Evolutionary conservation across 495 filamentous ascomycete genomes (phyloP).

Genomic region (Penicillium egyptiacum): DNA sequence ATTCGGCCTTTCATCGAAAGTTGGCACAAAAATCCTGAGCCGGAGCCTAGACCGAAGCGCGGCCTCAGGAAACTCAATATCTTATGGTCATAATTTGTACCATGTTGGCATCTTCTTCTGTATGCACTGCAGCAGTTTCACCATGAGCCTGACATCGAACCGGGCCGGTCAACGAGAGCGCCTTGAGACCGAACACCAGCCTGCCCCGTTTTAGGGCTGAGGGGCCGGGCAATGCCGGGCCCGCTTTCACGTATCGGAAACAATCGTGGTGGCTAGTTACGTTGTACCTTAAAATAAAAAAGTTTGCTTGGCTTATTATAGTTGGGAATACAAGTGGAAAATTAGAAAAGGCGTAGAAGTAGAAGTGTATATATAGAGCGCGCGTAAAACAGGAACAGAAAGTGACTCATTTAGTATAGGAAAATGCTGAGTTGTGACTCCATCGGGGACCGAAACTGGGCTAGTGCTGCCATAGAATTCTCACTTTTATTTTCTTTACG

Average conservation of each 20-base stretch:
- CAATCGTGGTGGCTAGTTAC: background rate
- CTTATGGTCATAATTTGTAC: slow-evolving; percentile 21
- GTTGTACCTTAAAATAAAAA: too few species aligned
- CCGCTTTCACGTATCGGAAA: background rate
- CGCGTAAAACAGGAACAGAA: too few species aligned
- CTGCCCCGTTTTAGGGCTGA: background rate
- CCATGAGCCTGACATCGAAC: background rate
- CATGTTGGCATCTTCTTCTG: background rate
- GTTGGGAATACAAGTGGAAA: background rate
- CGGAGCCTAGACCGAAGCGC: slow-evolving; percentile 15
- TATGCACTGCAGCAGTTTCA: background rate
- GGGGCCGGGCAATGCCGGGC: background rate
- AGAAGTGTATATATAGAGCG: background rate
- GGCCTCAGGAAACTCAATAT: slow-evolving; percentile 25
- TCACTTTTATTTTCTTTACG: background rate
- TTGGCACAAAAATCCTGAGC: slow-evolving; percentile 26
- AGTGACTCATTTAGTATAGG: too few species aligned
- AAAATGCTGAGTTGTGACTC: background rate
- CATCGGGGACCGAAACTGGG: slow-evolving; percentile 13
- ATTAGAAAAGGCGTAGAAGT: background rate
- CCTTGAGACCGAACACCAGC: background rate
- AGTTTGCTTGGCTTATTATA: too few species aligned
- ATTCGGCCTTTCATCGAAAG: slow-evolving; percentile 30
- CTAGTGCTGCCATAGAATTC: background rate
- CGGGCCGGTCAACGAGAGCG: background rate